Percentiles rank a stretch among this genome's conserved stretches.
Conservation (phyloP, 2,329 filamentous ascomycete species). For the Monilinia polystroma region DNA sequence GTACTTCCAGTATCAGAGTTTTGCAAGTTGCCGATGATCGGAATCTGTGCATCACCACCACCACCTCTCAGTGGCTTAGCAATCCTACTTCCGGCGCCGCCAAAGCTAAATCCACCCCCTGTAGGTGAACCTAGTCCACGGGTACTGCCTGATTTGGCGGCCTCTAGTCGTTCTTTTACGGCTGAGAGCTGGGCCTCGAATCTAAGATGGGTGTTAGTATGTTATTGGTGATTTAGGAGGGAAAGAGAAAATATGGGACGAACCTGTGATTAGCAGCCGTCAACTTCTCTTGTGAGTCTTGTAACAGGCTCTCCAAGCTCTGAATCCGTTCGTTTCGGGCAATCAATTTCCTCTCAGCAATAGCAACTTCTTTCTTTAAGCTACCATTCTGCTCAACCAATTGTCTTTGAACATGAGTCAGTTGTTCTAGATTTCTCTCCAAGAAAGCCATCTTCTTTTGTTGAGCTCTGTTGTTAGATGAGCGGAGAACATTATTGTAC, state of each 20-base stretch:
- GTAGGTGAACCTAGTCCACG: conserved; percentile 71
- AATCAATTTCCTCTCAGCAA: conserved; percentile 95
- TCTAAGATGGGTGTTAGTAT: conserved; percentile 49
- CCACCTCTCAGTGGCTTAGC: conserved; percentile 68
- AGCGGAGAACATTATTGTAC: conserved; percentile 96
- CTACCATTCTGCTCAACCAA: conserved; percentile 96
- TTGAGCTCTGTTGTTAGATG: conserved; percentile 96
- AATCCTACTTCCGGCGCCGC: conserved; percentile 62
- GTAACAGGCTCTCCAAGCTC: conserved; percentile 84
- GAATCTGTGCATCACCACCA: conserved; percentile 48
- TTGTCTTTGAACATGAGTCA: conserved; percentile 95
- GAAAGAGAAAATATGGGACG: conserved; percentile 42
- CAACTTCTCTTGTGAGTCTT: conserved; percentile 98
- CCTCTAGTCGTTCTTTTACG: conserved; percentile 96
- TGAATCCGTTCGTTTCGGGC: conserved; percentile 96
- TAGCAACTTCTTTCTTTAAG: conserved; percentile 98
- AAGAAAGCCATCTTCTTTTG: conserved; percentile 99
- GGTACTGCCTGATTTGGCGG: conserved; percentile 87
- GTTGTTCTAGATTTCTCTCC: conserved; percentile 94
- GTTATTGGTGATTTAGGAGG: conserved; percentile 14
- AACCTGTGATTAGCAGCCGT: conserved; percentile 97
- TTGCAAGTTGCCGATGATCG: conserved; percentile 58
- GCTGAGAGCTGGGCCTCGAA: conserved; percentile 96
- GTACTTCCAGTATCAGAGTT: conserved; percentile 46
- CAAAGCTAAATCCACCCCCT: conserved; percentile 71